Base-by-base conservation (phyloP, 2,329 filamentous ascomycete genomes). In the Trichoderma asperellum region DNA sequence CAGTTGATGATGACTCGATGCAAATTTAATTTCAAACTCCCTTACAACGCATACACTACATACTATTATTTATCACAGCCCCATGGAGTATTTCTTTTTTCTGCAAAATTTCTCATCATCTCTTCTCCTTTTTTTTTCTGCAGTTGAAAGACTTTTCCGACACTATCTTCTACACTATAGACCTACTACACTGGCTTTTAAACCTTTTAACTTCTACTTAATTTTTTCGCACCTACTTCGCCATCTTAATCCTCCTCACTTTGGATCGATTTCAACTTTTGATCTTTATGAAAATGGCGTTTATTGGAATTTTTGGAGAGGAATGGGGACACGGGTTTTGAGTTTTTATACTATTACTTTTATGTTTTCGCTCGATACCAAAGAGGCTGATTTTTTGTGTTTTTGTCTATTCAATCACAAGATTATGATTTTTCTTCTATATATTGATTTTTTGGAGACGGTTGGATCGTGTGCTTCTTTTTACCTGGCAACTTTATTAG, bases 1-100 rank as follows among this genome's bases (percentile, higher is more conserved):
- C 73, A 34, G 70, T 79, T 66, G 79, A 81, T 52, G 73, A 70
- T 58, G 66, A 70, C 18, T 35, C 71, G 7, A 72, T 70, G 21
- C 72, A 74, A 59, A 73, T 75, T 29, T 76, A 60, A 73, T 35
- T 37, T 21, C 12, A 18, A 32, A 11, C 18, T 24, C 16, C n/a
- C n/a, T 56, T 43, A 4, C n/a, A 11, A 56, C 61, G 61, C 61
- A 56, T 43, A 56, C 62, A 49, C 35, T 27, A 65, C 35, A 57
- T 55, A 24, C 3, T 24, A 24, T 24, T 24, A 53, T 40, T 37
- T 8, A 32, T 32, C 12, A 55, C 61, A 64, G 61, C 49, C 61
- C 34, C 11, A 37, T 61, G 52, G 58, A 62, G 37, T 32, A 68
- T 47, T 32, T 32, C 32, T 32, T 57, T 57, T 57, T 65, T 34